phyloP scores from a whole-genome alignment of 768 basidiomycete species.

The Gymnopilus dilepis region DNA sequence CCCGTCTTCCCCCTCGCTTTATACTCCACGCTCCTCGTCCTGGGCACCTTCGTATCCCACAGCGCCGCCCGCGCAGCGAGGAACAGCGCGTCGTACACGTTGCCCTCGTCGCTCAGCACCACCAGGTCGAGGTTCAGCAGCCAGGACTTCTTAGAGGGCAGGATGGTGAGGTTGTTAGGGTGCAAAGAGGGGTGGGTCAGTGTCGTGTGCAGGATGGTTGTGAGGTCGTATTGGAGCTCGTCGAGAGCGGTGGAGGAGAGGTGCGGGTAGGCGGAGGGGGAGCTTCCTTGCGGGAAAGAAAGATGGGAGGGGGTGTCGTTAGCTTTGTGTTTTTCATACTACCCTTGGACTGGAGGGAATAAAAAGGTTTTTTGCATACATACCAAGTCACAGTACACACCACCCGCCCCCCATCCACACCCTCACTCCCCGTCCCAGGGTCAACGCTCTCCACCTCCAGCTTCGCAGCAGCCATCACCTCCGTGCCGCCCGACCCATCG shows the following conservation, averaged over 20 bases:
- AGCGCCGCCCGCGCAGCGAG: conserved; percentile 80
- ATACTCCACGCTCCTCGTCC: conserved; percentile 74
- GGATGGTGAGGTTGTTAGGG: conserved; percentile 66
- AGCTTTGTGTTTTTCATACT: background rate
- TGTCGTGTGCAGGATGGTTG: conserved; percentile 63
- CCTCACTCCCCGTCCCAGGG: conserved; percentile 48
- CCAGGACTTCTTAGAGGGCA: conserved; percentile 73
- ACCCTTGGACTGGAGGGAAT: background rate
- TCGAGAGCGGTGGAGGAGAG: conserved; percentile 68
- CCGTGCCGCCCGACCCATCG: conserved; percentile 70
- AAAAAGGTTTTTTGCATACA: conserved; percentile 47
- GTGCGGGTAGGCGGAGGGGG: conserved; percentile 80
- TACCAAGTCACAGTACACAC: conserved; percentile 80
- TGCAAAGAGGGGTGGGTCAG: conserved; percentile 71
- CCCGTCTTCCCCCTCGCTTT: conserved; percentile 43
- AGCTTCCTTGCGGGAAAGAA: conserved; percentile 53
- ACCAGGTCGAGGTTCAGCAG: conserved; percentile 76
- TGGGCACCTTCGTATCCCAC: conserved; percentile 81
- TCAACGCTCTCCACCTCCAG: conserved; percentile 75
- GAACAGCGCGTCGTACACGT: conserved; percentile 78
- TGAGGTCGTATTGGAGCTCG: conserved; percentile 78
- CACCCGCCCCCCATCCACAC: conserved; percentile 64
- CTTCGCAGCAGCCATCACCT: conserved; percentile 78
- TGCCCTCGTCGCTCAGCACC: conserved; percentile 76
- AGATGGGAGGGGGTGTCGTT: conserved; percentile 8